Evolutionary conservation across 768 basidiomycete species (phyloP).

Genomic region (Tricholomella constricta): DNA sequence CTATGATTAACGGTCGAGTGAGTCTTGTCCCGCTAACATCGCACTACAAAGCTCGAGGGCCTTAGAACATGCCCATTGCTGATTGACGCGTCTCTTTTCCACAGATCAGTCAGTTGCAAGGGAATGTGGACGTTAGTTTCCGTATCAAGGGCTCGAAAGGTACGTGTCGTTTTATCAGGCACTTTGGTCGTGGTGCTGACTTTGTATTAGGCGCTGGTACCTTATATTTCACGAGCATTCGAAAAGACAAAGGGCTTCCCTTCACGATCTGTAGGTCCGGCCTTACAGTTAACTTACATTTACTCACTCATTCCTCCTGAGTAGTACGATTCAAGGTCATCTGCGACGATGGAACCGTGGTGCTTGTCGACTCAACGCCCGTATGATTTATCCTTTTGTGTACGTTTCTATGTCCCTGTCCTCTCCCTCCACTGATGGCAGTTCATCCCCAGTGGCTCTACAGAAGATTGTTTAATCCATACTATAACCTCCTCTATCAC

Average conservation of each 20-base stretch:
- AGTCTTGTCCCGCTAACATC: constrained; percentile 23
- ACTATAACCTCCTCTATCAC: not conserved
- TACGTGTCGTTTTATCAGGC: constrained; percentile 25
- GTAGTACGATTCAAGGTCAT: constrained; percentile 70
- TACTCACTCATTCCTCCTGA: constrained; percentile 4
- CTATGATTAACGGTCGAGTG: constrained; percentile 69
- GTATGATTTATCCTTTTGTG: constrained; percentile 11
- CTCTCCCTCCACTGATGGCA: not conserved
- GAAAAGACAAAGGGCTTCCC: constrained; percentile 69
- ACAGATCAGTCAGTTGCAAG: constrained; percentile 73
- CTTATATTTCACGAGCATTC: constrained; percentile 81
- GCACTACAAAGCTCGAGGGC: not conserved
- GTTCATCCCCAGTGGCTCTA: not conserved
- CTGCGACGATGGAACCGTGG: constrained; percentile 56
- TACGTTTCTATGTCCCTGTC: not conserved
- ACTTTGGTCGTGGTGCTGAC: not conserved
- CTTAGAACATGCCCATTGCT: not conserved
- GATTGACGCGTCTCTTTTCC: not conserved
- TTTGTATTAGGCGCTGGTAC: constrained; percentile 61
- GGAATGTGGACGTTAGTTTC: constrained; percentile 78
- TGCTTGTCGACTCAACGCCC: constrained; percentile 43
- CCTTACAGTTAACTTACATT: not conserved
- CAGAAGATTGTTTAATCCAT: not conserved
- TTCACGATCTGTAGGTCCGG: constrained; percentile 64
- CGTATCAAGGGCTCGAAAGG: constrained; percentile 73